Evolutionary conservation across 73 alveolate species (phyloP).

Genomic region (Blepharisma japonicum): DNA sequence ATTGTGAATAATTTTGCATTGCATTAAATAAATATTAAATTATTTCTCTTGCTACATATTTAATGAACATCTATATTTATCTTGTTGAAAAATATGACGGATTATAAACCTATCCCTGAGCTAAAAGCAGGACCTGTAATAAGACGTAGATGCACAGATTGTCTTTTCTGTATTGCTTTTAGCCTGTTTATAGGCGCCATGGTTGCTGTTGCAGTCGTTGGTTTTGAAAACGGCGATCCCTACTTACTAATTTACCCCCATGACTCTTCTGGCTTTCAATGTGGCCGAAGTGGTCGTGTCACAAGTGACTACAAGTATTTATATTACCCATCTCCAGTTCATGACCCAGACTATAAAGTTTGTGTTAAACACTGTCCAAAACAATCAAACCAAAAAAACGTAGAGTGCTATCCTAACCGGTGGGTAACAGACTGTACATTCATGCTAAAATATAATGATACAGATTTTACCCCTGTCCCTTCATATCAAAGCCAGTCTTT

Average conservation of each 20-base stretch:
- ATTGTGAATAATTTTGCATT: too few species aligned
- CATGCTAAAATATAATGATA: background rate
- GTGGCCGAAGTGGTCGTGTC: background rate
- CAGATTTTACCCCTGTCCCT: background rate
- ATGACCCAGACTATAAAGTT: background rate
- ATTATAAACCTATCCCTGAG: background rate
- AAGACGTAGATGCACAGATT: conserved; percentile 82
- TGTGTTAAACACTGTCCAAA: conserved; percentile 6
- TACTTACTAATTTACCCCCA: conserved; percentile 33
- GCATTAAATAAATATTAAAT: too few species aligned
- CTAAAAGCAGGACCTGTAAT: conserved; percentile 69
- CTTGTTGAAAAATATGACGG: background rate
- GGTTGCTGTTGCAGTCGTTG: conserved; percentile 63
- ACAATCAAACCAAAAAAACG: background rate
- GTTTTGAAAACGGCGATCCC: conserved; percentile 78
- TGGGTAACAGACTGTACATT: conserved; percentile 24
- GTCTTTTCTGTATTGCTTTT: conserved; percentile 67
- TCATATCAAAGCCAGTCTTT: background rate
- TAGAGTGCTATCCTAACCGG: background rate
- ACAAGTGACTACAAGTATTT: background rate
- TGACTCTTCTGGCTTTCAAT: background rate
- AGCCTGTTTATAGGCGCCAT: conserved; percentile 62
- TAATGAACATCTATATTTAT: too few species aligned
- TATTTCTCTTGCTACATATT: too few species aligned
- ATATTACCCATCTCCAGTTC: background rate